Conservation (phyloP, 1,284 basidiomycete genomes). For the Marasmius fiardii region DNA sequence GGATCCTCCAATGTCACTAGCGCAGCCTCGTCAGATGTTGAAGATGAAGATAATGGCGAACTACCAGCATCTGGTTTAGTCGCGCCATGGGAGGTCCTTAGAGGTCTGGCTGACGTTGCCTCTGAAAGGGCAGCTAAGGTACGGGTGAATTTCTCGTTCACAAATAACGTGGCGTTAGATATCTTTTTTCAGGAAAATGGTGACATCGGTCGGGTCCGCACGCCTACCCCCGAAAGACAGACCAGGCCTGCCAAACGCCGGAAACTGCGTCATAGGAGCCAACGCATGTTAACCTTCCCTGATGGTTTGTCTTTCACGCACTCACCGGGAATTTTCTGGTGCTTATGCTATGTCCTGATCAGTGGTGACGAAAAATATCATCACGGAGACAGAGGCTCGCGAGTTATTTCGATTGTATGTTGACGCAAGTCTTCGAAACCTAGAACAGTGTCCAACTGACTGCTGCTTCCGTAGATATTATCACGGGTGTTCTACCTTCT, state of each 20-base stretch:
- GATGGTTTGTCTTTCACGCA: conserved; percentile 48
- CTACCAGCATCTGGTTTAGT: conserved; percentile 77
- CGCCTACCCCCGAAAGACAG: conserved; percentile 64
- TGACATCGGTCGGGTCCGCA: conserved; percentile 68
- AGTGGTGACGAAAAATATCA: conserved; percentile 80
- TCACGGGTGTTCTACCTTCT: conserved; percentile 83
- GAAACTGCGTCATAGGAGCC: conserved; percentile 58
- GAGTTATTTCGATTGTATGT: conserved; percentile 81
- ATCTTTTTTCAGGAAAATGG: conserved; percentile 58
- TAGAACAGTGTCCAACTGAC: conserved; percentile 13
- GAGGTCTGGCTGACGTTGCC: conserved; percentile 77
- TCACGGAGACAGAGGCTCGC: conserved; percentile 77
- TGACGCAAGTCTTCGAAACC: conserved; percentile 10
- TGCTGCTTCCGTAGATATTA: conserved; percentile 59
- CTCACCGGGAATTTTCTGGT: conserved; percentile 9
- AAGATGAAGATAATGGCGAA: conserved; percentile 71
- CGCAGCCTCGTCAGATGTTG: conserved; percentile 73
- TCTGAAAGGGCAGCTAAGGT: conserved; percentile 75
- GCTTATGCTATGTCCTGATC: conserved; percentile 8
- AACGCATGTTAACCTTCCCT: conserved; percentile 54
- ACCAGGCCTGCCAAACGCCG: conserved; percentile 66
- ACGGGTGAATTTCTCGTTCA: conserved; percentile 19
- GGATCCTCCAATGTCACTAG: conserved; percentile 64
- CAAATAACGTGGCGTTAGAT: background rate
- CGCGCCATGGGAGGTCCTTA: conserved; percentile 80